phyloP scores from a whole-genome alignment of 257 asterid species.

The Scutellaria baicalensis region DNA sequence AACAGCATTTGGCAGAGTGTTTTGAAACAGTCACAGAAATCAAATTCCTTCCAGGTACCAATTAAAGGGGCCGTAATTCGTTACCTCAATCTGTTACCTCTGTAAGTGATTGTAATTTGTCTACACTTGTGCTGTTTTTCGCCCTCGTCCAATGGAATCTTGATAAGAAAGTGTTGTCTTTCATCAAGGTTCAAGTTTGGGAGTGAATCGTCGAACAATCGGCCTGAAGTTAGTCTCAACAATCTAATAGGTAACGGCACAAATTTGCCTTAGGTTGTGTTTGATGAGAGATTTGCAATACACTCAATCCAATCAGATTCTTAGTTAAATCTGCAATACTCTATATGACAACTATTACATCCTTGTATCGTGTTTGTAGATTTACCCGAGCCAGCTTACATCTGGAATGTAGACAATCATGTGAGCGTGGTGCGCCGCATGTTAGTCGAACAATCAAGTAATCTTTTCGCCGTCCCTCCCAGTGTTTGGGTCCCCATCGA shows the following conservation, averaged over 20 bases:
- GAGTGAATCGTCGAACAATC: constrained; percentile 16
- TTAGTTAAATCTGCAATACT: background rate
- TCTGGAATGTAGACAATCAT: constrained; percentile 16
- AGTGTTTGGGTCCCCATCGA: constrained; percentile 16
- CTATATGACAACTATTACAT: background rate
- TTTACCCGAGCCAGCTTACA: constrained; percentile 25
- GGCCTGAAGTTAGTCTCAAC: constrained; percentile 15
- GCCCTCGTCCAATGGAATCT: constrained; percentile 7
- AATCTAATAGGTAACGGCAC: constrained; percentile 28
- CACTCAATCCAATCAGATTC: background rate
- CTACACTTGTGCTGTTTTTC: background rate
- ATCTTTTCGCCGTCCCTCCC: constrained; percentile 53
- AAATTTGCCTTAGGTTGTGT: background rate
- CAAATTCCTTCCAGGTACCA: constrained; percentile 31
- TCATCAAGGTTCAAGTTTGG: constrained; percentile 40
- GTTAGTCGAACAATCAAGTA: constrained; percentile 47
- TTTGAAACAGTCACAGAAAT: constrained; percentile 26
- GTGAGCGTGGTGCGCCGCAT: constrained; percentile 36
- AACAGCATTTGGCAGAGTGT: constrained; percentile 52
- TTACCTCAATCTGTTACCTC: constrained; percentile 39
- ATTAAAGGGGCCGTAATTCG: constrained; percentile 27
- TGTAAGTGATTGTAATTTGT: constrained; percentile 34
- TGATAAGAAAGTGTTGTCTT: constrained; percentile 6
- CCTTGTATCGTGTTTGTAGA: constrained; percentile 24
- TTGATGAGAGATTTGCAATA: too few species aligned